Conservation (phyloP, 2,329 filamentous ascomycete species). For the Talaromyces verruculosus region DNA sequence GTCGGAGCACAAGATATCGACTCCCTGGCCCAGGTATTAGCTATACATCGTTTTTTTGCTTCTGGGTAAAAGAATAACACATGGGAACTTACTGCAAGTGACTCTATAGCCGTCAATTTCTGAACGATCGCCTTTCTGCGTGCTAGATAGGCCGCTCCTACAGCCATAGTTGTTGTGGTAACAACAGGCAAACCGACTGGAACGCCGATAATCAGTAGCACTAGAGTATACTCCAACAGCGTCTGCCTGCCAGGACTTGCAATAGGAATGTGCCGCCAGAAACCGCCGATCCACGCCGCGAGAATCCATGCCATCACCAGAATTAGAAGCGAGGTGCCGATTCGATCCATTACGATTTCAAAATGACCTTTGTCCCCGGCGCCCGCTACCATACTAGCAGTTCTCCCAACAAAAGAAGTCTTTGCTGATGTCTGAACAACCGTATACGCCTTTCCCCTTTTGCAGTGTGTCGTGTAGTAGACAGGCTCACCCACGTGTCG, state of each 20-base stretch:
- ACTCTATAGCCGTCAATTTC: constrained; percentile 77
- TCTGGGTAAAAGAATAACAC: not conserved
- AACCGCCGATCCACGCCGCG: constrained; percentile 73
- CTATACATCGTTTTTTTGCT: not conserved
- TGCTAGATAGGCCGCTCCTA: constrained; percentile 73
- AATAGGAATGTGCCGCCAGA: constrained; percentile 69
- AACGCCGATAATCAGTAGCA: constrained; percentile 75
- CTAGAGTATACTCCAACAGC: constrained; percentile 66
- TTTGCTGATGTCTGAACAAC: constrained; percentile 67
- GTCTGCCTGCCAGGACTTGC: constrained; percentile 57
- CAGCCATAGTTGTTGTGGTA: constrained; percentile 73
- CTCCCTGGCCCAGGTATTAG: constrained; percentile 46
- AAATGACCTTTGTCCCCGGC: constrained; percentile 75
- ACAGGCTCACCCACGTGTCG: constrained; percentile 68
- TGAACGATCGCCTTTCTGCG: constrained; percentile 78
- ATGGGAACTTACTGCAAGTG: constrained; percentile 56
- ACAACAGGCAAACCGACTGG: constrained; percentile 78
- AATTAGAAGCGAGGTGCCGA: constrained; percentile 70
- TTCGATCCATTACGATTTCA: constrained; percentile 80
- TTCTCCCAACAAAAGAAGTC: constrained; percentile 74
- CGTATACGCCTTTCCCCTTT: constrained; percentile 73
- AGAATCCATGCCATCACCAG: constrained; percentile 77
- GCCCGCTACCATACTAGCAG: constrained; percentile 69
- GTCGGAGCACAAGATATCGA: constrained; percentile 77
- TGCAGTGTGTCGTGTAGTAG: constrained; percentile 79